Conservation (phyloP, 371 early-diverging fungal genomes). For the Thermomucor indicae-seudaticae region DNA sequence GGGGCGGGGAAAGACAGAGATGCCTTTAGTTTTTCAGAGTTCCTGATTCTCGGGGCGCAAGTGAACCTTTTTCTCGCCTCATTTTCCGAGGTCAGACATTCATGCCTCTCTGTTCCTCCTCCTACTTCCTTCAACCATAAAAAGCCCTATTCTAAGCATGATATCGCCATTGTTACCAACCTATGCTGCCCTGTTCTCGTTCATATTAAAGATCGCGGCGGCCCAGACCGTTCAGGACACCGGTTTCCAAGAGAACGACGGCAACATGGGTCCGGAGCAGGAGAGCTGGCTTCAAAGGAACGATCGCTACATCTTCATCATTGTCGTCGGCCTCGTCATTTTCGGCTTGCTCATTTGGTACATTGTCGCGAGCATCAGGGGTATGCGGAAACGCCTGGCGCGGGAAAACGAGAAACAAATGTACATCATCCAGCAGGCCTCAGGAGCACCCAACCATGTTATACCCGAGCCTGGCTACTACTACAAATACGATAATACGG, state of each 20-base stretch:
- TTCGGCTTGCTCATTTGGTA: slow-evolving; percentile 12
- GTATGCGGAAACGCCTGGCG: slow-evolving; percentile 18
- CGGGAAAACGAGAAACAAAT: slow-evolving; percentile 14
- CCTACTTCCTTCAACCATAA: too few relatives aligned
- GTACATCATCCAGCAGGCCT: slow-evolving; percentile 7
- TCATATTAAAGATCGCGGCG: too few relatives aligned
- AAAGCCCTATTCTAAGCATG: too few relatives aligned
- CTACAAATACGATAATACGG: slow-evolving; percentile 1
- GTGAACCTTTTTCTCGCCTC: too few relatives aligned
- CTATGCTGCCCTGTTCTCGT: too few relatives aligned
- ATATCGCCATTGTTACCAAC: too few relatives aligned
- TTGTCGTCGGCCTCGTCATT: slow-evolving; percentile 10
- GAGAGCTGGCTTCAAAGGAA: slow-evolving; percentile 13
- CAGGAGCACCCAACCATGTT: neutral
- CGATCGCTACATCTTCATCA: slow-evolving; percentile 15
- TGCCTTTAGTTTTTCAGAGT: too few relatives aligned
- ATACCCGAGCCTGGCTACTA: slow-evolving; percentile 1
- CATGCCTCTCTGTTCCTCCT: too few relatives aligned
- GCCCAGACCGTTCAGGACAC: neutral
- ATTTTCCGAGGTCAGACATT: too few relatives aligned
- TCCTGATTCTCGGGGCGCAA: too few relatives aligned
- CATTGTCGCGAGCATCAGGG: slow-evolving; percentile 12
- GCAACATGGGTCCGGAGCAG: neutral
- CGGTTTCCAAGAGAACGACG: slow-evolving; percentile 4
- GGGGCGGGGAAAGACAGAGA: too few relatives aligned